A percentile compares a stretch with the other conserved stretches of the same genome.
Evolutionary conservation across 805 yeast species (phyloP).

Genomic region (Isabelozyma gotoi): DNA sequence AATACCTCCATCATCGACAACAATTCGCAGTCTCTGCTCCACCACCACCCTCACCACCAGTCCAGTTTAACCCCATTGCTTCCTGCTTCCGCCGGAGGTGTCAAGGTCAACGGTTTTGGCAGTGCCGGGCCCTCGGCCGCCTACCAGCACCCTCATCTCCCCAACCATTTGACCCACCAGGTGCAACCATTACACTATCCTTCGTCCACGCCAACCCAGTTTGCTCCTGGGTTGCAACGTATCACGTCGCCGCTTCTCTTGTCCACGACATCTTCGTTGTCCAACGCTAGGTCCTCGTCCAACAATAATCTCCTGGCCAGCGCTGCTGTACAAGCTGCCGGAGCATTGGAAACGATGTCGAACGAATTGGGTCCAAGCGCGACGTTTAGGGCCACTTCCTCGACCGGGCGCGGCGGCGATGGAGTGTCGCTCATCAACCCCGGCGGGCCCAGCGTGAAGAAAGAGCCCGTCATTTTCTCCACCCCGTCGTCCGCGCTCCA

Average conservation of each 20-base stretch:
- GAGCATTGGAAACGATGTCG: conserved; percentile 45
- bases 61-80: conserved; percentile 24
- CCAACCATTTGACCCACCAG: conserved; percentile 21
- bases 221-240: conserved; percentile 61
- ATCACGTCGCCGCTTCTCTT: conserved; percentile 66
- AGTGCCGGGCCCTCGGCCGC: conserved; percentile 6
- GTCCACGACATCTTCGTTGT: conserved; percentile 48
- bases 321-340: conserved; percentile 38
- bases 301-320: too few species aligned
- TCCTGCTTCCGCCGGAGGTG: conserved; percentile 18
- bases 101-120: background rate
- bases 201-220: conserved; percentile 66
- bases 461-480: conserved; percentile 16
- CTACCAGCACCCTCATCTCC: conserved; percentile 17
- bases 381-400: conserved; percentile 27
- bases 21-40: conserved; percentile 1
- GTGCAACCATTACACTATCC: conserved; percentile 66
- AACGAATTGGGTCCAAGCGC: conserved; percentile 46
- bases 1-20: conserved; percentile 6
- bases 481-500: conserved; percentile 40
- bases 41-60: background rate
- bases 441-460: conserved; percentile 16
- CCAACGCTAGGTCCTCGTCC: conserved; percentile 30
- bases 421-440: conserved; percentile 37
- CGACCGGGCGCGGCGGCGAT: conserved; percentile 7